Evolutionary conservation across 2,329 filamentous ascomycete genomes (phyloP), one percentile per base, ranked within the genome.

Genomic region (Scopulariopsis brevicaulis): DNA sequence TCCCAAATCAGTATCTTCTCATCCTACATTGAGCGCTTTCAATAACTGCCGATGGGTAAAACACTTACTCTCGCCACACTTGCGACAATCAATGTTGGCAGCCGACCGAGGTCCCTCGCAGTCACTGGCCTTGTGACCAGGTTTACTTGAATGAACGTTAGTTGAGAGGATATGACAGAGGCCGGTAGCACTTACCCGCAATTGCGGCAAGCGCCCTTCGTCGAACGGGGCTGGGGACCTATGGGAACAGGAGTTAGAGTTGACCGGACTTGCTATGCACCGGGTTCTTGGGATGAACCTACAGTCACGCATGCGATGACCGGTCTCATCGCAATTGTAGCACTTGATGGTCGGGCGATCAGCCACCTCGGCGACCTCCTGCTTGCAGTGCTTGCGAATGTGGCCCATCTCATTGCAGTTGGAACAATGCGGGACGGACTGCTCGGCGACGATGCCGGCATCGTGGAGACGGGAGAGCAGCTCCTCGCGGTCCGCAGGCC

Each of bases 221-320:
- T 81, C 34, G 82, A 71, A 55, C 86, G 81, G 25, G 82, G 80
- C n/a, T 74, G 70, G 4, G 80, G 77, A 64, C 83, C 82, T 83
- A 51, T 25, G 3, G 37, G 12, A 18, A 52, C 14, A 43, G 62
- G 59, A 64, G 56, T 58, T 28, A 60, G 40, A 18, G 15, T 34
- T 28, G 43, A 12, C n/a, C 14, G 15, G 8, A 20, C 24, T 24
- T 28, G n/a, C 22, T 37, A 52, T 32, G 24, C 40, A 4, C 15
- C 6, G 18, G 5, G 4, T 46, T 51, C 22, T 70, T 65, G 83
- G 28, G 28, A 32, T 32, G 6, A 57, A 71, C 79, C 70, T 65
- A 83, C 87, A 90, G 63, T 90, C 85, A 56, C 86, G 83, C 56
- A 85, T 71, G 59, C 86, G 84, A 64, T 90, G 86, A 11, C 85